phyloP scores from a whole-genome alignment of 1,284 basidiomycete species.

The Cronartium ribicola region DNA sequence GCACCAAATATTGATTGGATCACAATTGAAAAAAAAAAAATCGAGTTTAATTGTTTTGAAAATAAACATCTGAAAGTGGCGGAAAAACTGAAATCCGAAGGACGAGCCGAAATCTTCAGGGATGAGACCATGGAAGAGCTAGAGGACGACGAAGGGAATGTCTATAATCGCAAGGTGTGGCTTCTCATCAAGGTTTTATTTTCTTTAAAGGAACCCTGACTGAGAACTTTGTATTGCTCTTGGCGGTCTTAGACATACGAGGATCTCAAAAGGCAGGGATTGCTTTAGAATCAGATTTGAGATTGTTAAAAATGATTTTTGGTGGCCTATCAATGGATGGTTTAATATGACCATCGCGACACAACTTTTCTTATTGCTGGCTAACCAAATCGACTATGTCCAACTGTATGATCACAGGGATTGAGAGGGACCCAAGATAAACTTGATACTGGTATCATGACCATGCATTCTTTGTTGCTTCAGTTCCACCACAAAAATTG shows the following conservation, averaged over 20 bases:
- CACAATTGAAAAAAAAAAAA: no score
- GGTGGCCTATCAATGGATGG: no score
- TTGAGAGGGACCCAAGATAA: no score
- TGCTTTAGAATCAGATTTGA: constrained; percentile 58
- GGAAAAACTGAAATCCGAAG: constrained; percentile 90
- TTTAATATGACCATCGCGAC: no score
- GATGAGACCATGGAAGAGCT: constrained; percentile 93
- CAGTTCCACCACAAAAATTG: no score
- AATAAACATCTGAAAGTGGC: constrained; percentile 79
- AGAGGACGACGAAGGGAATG: constrained; percentile 94
- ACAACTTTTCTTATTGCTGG: no score
- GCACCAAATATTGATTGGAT: no score
- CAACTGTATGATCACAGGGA: no score
- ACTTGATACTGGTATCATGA: no score
- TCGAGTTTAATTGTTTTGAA: neutral
- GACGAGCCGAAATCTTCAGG: constrained; percentile 79
- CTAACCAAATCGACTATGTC: no score
- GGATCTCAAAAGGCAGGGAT: constrained; percentile 82
- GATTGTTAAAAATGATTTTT: neutral
- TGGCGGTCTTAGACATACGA: constrained; percentile 66
- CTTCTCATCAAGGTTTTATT: constrained; percentile 12
- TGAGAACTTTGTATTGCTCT: constrained; percentile 8
- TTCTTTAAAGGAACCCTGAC: neutral
- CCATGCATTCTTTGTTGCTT: no score
- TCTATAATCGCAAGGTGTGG: constrained; percentile 59